phyloP scores from a whole-genome alignment of 2,329 filamentous ascomycete genomes.

The Fusarium stilboides region DNA sequence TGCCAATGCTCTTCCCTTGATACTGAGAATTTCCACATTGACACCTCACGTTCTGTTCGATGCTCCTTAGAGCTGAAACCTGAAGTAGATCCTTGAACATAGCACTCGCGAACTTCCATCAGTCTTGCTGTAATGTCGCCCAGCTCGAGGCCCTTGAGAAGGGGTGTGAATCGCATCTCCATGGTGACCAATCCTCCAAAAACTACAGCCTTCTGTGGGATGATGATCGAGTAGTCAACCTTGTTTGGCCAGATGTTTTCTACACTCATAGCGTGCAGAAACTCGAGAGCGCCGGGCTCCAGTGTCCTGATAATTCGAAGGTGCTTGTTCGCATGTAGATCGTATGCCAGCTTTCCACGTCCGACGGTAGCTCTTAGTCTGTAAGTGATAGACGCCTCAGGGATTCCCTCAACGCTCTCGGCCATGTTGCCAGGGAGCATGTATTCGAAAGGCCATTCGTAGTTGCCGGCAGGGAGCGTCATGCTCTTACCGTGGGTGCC shows the following conservation, averaged over 20 bases:
- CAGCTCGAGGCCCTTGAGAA: conserved; percentile 89
- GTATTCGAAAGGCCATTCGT: conserved; percentile 86
- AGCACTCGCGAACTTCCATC: conserved; percentile 82
- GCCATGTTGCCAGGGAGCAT: conserved; percentile 79
- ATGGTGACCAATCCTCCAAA: conserved; percentile 90
- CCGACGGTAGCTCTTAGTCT: conserved; percentile 91
- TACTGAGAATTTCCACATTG: conserved; percentile 70
- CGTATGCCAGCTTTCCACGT: conserved; percentile 89
- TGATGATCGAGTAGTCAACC: conserved; percentile 93
- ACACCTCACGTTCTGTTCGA: conserved; percentile 76
- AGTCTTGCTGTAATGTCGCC: conserved; percentile 87
- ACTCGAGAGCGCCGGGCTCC: conserved; percentile 81
- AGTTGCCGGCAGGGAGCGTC: conserved; percentile 79
- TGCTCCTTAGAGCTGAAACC: conserved; percentile 68
- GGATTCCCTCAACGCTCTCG: conserved; percentile 92
- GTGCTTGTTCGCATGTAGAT: conserved; percentile 84
- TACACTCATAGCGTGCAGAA: conserved; percentile 91
- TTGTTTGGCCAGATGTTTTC: conserved; percentile 99
- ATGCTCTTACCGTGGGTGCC: conserved; percentile 69
- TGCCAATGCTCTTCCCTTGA: conserved; percentile 75
- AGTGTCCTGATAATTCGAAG: conserved; percentile 84
- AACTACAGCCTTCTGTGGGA: conserved; percentile 93
- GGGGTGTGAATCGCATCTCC: conserved; percentile 88
- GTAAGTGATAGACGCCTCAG: conserved; percentile 90
- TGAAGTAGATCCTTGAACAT: conserved; percentile 61